Evolutionary conservation across 306 rosid genomes (phyloP).

Genomic region (Sicyos edulis): DNA sequence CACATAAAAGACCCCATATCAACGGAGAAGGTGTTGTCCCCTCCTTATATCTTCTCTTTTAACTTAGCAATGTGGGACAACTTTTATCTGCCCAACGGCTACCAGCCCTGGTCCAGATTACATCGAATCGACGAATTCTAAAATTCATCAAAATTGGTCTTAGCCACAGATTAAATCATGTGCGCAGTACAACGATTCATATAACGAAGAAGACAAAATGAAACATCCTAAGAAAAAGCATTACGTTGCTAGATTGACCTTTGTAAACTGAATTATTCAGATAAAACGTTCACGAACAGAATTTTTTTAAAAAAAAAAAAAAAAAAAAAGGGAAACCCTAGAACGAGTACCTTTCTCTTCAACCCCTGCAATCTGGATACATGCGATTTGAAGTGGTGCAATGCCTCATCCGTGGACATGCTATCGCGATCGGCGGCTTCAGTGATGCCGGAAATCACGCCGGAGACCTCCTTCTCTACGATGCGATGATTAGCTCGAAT

Average conservation of each 20-base stretch:
- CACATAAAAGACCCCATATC: no score
- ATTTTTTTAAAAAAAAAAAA: no score
- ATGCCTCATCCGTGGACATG: conserved; percentile 55
- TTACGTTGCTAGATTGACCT: neutral
- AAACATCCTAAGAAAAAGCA: neutral
- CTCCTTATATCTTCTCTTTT: no score
- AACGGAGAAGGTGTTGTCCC: no score
- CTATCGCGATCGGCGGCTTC: conserved; percentile 46
- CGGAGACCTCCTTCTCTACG: conserved; percentile 70
- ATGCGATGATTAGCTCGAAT: conserved; percentile 82
- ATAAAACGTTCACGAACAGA: neutral
- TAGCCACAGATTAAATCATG: neutral
- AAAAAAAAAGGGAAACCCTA: conserved; percentile 11
- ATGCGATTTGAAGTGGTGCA: conserved; percentile 63
- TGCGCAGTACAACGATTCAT: neutral
- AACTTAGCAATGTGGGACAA: no score
- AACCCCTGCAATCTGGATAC: conserved; percentile 79
- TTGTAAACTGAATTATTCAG: no score
- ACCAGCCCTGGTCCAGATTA: neutral
- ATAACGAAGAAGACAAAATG: neutral
- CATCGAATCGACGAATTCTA: neutral
- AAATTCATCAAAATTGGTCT: neutral
- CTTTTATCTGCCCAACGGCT: no score
- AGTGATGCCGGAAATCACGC: conserved; percentile 59
- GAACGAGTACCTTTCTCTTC: conserved; percentile 65